phyloP scores from a whole-genome alignment of 2,329 filamentous ascomycete species.

The Aspergillus phoenicis region DNA sequence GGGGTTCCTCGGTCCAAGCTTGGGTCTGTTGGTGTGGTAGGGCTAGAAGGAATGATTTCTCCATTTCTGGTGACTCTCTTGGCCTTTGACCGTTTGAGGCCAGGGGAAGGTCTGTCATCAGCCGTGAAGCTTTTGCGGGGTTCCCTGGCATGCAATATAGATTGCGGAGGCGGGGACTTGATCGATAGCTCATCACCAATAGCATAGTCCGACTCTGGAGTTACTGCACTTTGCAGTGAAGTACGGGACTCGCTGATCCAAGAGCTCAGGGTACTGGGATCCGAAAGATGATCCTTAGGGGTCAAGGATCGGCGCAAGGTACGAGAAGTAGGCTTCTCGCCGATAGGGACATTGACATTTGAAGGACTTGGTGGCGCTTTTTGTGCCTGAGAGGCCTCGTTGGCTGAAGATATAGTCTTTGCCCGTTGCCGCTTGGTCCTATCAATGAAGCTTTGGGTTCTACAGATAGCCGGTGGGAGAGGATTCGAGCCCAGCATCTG shows the following conservation, averaged over 20 bases:
- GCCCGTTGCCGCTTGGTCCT: slow-evolving; percentile 41
- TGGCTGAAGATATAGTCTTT: slow-evolving; percentile 24
- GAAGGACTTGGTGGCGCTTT: slow-evolving; percentile 52
- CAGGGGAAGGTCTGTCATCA: slow-evolving; percentile 36
- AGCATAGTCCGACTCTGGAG: slow-evolving; percentile 38
- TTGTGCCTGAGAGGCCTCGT: slow-evolving; percentile 29
- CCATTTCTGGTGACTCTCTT: slow-evolving; percentile 44
- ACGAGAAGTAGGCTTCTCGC: slow-evolving; percentile 56
- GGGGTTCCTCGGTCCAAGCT: slow-evolving; percentile 25
- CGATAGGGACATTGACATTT: slow-evolving; percentile 64
- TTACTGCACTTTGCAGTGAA: slow-evolving; percentile 36
- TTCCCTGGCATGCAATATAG: slow-evolving; percentile 37
- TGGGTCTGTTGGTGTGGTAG: slow-evolving; percentile 28
- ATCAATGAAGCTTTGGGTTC: slow-evolving; percentile 56
- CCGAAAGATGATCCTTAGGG: slow-evolving; percentile 33
- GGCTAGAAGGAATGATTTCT: slow-evolving; percentile 33
- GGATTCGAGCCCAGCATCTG: slow-evolving; percentile 74
- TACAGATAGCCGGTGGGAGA: slow-evolving; percentile 61
- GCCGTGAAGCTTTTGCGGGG: slow-evolving; percentile 25
- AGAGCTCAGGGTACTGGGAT: slow-evolving; percentile 36
- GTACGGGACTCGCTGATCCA: slow-evolving; percentile 29
- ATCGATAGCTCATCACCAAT: slow-evolving; percentile 24
- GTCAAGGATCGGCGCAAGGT: slow-evolving; percentile 44
- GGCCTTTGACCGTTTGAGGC: slow-evolving; percentile 45
- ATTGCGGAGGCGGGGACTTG: slow-evolving; percentile 28